Evolutionary conservation across 2,329 filamentous ascomycete genomes (phyloP).

Genomic region (Nigrospora osmanthi): DNA sequence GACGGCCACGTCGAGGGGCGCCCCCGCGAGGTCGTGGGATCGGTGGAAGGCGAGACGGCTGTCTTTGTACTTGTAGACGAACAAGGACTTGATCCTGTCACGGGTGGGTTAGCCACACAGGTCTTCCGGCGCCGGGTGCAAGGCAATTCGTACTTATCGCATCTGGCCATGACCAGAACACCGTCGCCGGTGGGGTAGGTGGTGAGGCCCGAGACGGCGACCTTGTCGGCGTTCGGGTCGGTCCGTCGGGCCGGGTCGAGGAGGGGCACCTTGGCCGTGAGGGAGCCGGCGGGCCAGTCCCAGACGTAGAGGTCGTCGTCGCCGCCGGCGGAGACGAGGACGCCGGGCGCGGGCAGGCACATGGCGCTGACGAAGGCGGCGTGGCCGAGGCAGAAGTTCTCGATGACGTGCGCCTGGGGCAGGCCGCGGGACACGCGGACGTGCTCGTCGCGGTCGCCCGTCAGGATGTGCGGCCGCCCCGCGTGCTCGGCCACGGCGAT

Average conservation of each 20-base stretch:
- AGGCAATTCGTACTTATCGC: conserved; percentile 32
- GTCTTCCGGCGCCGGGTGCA: too few species aligned
- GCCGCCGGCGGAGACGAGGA: conserved; percentile 80
- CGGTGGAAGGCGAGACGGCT: conserved; percentile 32
- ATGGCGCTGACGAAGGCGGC: conserved; percentile 75
- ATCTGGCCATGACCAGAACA: conserved; percentile 28
- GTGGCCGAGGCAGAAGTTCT: conserved; percentile 84
- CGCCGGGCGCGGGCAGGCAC: conserved; percentile 53
- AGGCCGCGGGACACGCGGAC: conserved; percentile 78
- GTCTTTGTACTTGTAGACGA: conserved; percentile 50
- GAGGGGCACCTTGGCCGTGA: conserved; percentile 49
- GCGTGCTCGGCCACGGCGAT: conserved; percentile 45
- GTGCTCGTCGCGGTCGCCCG: conserved; percentile 57
- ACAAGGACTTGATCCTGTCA: conserved; percentile 50
- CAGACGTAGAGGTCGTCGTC: conserved; percentile 73
- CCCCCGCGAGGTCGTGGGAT: too few species aligned
- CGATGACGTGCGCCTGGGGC: conserved; percentile 81
- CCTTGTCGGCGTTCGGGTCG: conserved; percentile 24
- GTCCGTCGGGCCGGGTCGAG: conserved; percentile 29
- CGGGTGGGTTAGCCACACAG: not conserved
- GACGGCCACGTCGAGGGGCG: too few species aligned
- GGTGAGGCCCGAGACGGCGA: conserved; percentile 39
- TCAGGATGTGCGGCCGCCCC: conserved; percentile 42
- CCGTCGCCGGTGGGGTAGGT: conserved; percentile 20
- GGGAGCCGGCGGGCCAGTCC: conserved; percentile 60